Evolutionary conservation across 768 basidiomycete genomes (phyloP), one percentile per base, ranked within the genome.

Genomic region (Infundibulicybe gibba): DNA sequence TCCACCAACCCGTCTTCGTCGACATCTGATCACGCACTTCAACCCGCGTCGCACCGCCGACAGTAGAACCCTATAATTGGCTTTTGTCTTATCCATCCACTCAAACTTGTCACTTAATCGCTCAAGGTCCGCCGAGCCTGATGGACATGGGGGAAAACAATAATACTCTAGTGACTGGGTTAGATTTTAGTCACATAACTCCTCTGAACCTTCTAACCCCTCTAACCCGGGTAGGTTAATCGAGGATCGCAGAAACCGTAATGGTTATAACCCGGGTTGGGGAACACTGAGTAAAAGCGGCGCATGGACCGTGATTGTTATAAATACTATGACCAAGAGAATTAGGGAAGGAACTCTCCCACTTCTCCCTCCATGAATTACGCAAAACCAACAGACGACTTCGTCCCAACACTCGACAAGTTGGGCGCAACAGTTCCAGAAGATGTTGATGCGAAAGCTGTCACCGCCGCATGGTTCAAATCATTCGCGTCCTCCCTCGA

Each of bases 191-290:
- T 78, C 75, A 5, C 68, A 59, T 2, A 60, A n/a, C n/a, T n/a
- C 73, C 1, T 84, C 79, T 0, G 55, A 67, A 5, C 77, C 73
- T 2, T 72, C 71, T 1, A 83, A 80, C 5, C 61, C 87, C 32
- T 69, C 69, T 10, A 71, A 80, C 25, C 68, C 87, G 19, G 67
- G 85, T 58, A 61, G 43, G 42, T 55, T 21, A 61, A 55, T 8
- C 56, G 68, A 4, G 63, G 65, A 14, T 87, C 85, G 87, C n/a
- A n/a, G 80, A 74, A 55, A 81, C 81, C 0, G 75, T 80, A 58
- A 70, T 71, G 12, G 49, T 85, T 10, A 77, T 79, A 52, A 87
- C 85, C 1, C 72, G 75, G 34, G 68, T 89, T 9, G 76, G 79
- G 34, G 72, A 70, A 49, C 53, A 46, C 1, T 25, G 25, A 25